Conservation (phyloP, 2,329 filamentous ascomycete genomes). For the Venturia aucupariae region DNA sequence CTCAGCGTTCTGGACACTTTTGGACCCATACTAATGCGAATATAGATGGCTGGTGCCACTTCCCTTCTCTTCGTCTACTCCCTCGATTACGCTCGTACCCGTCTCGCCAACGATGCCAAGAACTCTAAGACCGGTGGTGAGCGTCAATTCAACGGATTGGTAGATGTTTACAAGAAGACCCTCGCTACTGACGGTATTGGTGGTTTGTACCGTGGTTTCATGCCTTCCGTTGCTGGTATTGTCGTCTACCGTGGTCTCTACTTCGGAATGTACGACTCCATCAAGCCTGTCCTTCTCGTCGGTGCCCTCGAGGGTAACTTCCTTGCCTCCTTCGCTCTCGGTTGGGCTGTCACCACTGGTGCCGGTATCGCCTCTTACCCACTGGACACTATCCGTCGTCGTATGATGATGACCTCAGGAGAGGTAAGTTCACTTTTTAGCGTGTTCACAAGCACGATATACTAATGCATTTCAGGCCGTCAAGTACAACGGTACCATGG, state of each 20-base stretch:
- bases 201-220: slow-evolving; percentile 99
- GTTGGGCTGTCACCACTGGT: slow-evolving; percentile 99
- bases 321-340: slow-evolving; percentile 97
- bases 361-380: slow-evolving; percentile 99
- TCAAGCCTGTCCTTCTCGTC: slow-evolving; percentile 96
- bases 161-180: slow-evolving; percentile 99
- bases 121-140: slow-evolving; percentile 93
- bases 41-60: slow-evolving; percentile 90
- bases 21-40: neutral
- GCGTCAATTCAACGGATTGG: slow-evolving; percentile 99
- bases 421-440: slow-evolving; percentile 42
- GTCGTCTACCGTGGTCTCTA: slow-evolving; percentile 99
- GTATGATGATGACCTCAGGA: slow-evolving; percentile 99
- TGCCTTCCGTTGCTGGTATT: slow-evolving; percentile 98
- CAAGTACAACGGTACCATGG: slow-evolving; percentile 97
- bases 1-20: slow-evolving; percentile 15
- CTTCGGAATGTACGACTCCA: slow-evolving; percentile 99
- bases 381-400: slow-evolving; percentile 99
- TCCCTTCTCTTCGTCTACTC: slow-evolving; percentile 99
- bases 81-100: slow-evolving; percentile 99
- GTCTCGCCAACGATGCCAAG: slow-evolving; percentile 99
- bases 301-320: slow-evolving; percentile 94
- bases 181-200: slow-evolving; percentile 96
- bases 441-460: slow-evolving; percentile 25
- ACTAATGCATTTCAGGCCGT: slow-evolving; percentile 60